Evolutionary conservation across 2,329 filamentous ascomycete genomes (phyloP).

Genomic region (Trichoderma semiorbis): DNA sequence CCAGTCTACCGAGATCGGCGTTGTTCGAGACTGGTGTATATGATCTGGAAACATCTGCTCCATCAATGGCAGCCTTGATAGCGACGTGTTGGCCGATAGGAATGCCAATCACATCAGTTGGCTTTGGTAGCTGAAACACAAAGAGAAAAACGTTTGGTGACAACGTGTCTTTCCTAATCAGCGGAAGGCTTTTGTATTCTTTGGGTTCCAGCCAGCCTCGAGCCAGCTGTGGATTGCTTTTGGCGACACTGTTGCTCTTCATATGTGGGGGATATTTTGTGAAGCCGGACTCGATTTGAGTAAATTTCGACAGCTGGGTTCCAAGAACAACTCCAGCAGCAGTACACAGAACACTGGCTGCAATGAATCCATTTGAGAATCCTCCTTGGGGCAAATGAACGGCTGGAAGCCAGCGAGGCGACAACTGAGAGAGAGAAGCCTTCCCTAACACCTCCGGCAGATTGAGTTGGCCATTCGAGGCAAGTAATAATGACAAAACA

Average conservation of each 20-base stretch:
- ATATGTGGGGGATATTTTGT: background rate
- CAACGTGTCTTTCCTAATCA: slow-evolving; percentile 39
- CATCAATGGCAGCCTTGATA: slow-evolving; percentile 46
- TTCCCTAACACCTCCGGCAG: background rate
- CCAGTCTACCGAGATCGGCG: slow-evolving; percentile 44
- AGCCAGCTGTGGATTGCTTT: background rate
- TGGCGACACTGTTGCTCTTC: background rate
- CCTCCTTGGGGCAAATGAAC: background rate
- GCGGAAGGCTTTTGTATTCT: slow-evolving; percentile 35
- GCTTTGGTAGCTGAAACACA: slow-evolving; percentile 45
- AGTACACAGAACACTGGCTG: background rate
- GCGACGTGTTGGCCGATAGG: slow-evolving; percentile 57
- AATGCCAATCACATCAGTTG: slow-evolving; percentile 46
- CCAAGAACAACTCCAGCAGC: background rate
- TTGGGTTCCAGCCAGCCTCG: background rate
- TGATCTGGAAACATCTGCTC: slow-evolving; percentile 45
- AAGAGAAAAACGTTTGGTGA: slow-evolving; percentile 46
- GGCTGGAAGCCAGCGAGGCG: background rate
- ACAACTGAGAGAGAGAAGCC: background rate
- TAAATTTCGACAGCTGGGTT: background rate
- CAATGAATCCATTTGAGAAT: background rate
- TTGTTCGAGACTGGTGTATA: slow-evolving; percentile 55
- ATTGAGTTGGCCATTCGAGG: background rate
- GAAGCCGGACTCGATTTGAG: slow-evolving; percentile 1
- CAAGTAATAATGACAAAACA: background rate